phyloP scores from a whole-genome alignment of 345 rosid species.

The Nephelium lappaceum region DNA sequence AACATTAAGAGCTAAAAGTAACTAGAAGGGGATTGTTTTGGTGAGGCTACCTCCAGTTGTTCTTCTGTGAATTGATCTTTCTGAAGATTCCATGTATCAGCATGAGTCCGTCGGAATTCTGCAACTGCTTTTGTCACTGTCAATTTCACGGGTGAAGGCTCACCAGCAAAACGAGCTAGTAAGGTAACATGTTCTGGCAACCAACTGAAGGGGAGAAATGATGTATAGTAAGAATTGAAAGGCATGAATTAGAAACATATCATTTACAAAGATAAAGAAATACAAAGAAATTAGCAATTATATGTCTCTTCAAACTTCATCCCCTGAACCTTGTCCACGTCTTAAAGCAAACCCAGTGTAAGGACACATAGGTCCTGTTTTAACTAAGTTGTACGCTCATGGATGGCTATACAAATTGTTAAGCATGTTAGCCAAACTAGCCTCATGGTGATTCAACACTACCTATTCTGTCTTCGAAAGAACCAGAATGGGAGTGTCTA shows the following conservation, averaged over 20 bases:
- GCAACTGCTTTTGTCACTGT: constrained; percentile 98
- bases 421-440: too few relatives aligned
- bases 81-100: constrained; percentile 94
- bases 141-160: constrained; percentile 88
- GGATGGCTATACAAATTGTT: too few relatives aligned
- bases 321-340: too few relatives aligned
- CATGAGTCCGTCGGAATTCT: constrained; percentile 93
- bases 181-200: constrained; percentile 88
- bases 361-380: too few relatives aligned
- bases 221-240: neutral
- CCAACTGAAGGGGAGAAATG: constrained; percentile 57
- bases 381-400: too few relatives aligned
- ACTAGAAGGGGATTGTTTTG: neutral
- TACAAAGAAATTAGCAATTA: neutral
- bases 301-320: too few relatives aligned
- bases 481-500: too few relatives aligned
- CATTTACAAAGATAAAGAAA: neutral
- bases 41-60: constrained; percentile 80
- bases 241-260: neutral
- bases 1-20: neutral
- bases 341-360: too few relatives aligned
- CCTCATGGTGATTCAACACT: too few relatives aligned
- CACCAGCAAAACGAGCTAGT: constrained; percentile 79
- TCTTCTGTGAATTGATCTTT: constrained; percentile 90
- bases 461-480: too few relatives aligned